Conservation (phyloP, 805 yeast species). For the Candida maltosa region DNA sequence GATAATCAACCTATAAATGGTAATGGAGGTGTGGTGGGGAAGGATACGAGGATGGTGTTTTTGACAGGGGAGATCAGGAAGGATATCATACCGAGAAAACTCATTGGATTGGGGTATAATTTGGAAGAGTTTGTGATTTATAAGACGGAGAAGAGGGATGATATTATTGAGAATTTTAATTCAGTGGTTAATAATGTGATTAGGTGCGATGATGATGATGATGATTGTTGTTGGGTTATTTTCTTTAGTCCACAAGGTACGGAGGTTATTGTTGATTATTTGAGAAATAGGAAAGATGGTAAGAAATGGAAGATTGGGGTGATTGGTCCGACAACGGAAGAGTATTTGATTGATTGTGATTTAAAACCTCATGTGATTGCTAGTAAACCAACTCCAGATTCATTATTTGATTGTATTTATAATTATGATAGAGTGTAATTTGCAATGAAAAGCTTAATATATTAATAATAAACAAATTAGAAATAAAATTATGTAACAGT, state of each 20-base stretch:
- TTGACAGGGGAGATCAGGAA: slow-evolving; percentile 84
- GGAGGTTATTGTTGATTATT: slow-evolving; percentile 49
- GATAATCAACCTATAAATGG: no score
- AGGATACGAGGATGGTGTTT: slow-evolving; percentile 51
- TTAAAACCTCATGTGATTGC: slow-evolving; percentile 65
- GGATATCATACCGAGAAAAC: slow-evolving; percentile 71
- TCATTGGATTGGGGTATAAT: slow-evolving; percentile 40
- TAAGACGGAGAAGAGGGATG: slow-evolving; percentile 49
- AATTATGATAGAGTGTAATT: slow-evolving; percentile 2
- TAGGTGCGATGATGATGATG: slow-evolving; percentile 9
- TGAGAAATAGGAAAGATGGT: slow-evolving; percentile 9
- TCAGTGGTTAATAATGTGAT: slow-evolving; percentile 4
- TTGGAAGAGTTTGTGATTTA: slow-evolving; percentile 66
- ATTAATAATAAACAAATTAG: background rate
- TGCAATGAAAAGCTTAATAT: background rate
- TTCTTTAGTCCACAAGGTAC: slow-evolving; percentile 94
- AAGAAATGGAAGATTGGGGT: slow-evolving; percentile 55
- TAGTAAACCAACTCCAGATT: slow-evolving; percentile 64
- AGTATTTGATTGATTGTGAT: slow-evolving; percentile 50
- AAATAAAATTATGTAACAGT: background rate
- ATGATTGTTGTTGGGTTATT: slow-evolving; percentile 58
- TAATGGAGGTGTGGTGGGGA: no score
- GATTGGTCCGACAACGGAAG: slow-evolving; percentile 90
- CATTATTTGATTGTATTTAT: slow-evolving; percentile 43
- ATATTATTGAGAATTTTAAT: slow-evolving; percentile 40